Evolutionary conservation across 768 basidiomycete genomes (phyloP), one percentile per base, ranked within the genome.

Genomic region (Macrolepiota albuminosa): DNA sequence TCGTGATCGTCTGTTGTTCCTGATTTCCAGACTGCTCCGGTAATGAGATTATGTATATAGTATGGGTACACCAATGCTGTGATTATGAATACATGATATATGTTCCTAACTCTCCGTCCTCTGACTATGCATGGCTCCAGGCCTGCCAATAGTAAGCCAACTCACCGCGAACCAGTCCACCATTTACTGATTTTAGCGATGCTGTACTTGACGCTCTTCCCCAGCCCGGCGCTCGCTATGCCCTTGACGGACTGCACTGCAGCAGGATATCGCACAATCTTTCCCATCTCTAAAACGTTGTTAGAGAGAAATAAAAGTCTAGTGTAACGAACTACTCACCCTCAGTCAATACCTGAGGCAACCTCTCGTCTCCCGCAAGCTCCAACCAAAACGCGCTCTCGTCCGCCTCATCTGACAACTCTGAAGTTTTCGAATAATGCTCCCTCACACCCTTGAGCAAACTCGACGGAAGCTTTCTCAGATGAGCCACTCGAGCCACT

Each of bases 191-290:
- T 76, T 76, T 98, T 98, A 49, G 87, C 84, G 29, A 79, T 64
- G 48, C 83, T 76, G 67, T 98, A 98, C 46, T 82, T 83, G 6
- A 86, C 58, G 69, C 91, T 91, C 80, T 94, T 95, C 51, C 80
- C 78, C 10, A 89, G 63, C 4, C 95, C 95, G 9, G 91, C 90
- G 59, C 87, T 93, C 21, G 89, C 82, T 51, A 98, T 69, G 31
- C 95, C 94, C 74, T 97, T 98, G 60, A 92, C 64, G 5, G 88
- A 80, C 76, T 98, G 95, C 9, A 91, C 77, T 1, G 91, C 84
- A 14, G 95, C 92, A 6, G 95, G 93, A 64, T 84, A 81, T 63
- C 88, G 81, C 46, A 96, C 93, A 68, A 95, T 93, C 21, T 75
- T 73, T 56, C 78, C 72, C 77, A 93, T 85, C 73, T 94, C 93